Base-by-base conservation (phyloP, 345 rosid species). In the Aquilaria yunnanensis region DNA sequence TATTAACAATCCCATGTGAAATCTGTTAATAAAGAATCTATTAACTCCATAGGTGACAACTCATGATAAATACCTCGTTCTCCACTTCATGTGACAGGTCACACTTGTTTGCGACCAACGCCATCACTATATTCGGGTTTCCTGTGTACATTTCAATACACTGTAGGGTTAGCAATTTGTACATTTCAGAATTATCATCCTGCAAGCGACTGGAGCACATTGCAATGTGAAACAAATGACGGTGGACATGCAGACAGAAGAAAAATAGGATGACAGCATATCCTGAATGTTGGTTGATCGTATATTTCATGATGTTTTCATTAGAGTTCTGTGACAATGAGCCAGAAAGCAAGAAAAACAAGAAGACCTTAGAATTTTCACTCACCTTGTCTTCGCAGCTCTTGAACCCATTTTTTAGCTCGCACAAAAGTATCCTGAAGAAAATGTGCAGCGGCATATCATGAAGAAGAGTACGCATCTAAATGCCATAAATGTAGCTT, bases 391-490 rank as follows among this genome's bases (percentile, higher is more conserved):
- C 83, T 74, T 37, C 80, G 88, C 74, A 87, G 72, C 68, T 87
- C 90, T 58, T 72, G 74, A 66, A 84, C 94, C 90, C 88, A 87
- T 53, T 79, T 82, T 62, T 80, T 84, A 13, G 88, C 90, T 57
- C 85, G 71, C 30, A 29, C 68, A 70, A 79, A 84, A 30, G 94
- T 74, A 9, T 87, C 90, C 90, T 87, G 76, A 62, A 23, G 46
- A 31, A 46, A 47, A 66, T 12, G 34, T 41, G 10, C 54, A 61
- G 5, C 30, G 29, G 14, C 5, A 43, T 57, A 32, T 1, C 14
- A 56, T 56, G 11, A 32, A 7, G 33, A 57, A 16, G 7, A 16
- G 13, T 32, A 30, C 13, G 9, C 54, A 54, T 12, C 32, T 32
- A 41, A 66, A 66, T 1, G 45, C 9, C 23, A 23, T 23, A 23